Conservation (phyloP, 192 early-diverging fungal genomes). For the Coemansia sp. region DNA sequence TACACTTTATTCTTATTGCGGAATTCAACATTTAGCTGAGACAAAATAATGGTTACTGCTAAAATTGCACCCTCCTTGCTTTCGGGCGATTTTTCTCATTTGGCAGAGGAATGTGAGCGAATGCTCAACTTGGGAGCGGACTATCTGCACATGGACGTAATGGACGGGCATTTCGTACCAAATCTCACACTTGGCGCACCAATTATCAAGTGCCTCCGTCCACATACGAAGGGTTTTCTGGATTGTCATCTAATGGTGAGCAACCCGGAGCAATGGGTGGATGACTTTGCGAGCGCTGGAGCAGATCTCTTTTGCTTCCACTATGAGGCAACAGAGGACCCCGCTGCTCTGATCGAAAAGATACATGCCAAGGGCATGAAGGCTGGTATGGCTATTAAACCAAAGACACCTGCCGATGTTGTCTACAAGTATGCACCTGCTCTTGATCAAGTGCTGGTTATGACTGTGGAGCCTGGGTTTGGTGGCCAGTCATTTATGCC, state of each 20-base stretch:
- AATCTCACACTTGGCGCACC: conserved; percentile 95
- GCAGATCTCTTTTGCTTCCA: conserved; percentile 89
- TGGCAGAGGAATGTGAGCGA: conserved; percentile 81
- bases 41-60: conserved; percentile 60
- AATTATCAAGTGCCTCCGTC: conserved; percentile 80
- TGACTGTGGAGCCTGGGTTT: conserved; percentile 98
- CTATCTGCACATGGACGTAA: conserved; percentile 88
- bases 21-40: background rate
- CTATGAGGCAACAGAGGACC: conserved; percentile 82
- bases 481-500: conserved; percentile 95
- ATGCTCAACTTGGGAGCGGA: conserved; percentile 92
- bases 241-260: conserved; percentile 83
- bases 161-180: conserved; percentile 98
- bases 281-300: conserved; percentile 90
- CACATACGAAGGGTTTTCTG: conserved; percentile 88
- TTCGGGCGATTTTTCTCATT: conserved; percentile 83
- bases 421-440: conserved; percentile 58
- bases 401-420: conserved; percentile 71
- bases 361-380: conserved; percentile 87
- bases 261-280: conserved; percentile 83
- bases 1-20: background rate
- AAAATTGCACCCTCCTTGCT: conserved; percentile 93
- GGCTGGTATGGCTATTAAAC: conserved; percentile 90
- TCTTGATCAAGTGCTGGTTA: conserved; percentile 88
- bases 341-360: conserved; percentile 71